These are phyloP conservation scores for Colletotrichum plurivorum DNA, from an alignment of 2,329 filamentous ascomycete species.

Conservation along the genomic window DNA sequence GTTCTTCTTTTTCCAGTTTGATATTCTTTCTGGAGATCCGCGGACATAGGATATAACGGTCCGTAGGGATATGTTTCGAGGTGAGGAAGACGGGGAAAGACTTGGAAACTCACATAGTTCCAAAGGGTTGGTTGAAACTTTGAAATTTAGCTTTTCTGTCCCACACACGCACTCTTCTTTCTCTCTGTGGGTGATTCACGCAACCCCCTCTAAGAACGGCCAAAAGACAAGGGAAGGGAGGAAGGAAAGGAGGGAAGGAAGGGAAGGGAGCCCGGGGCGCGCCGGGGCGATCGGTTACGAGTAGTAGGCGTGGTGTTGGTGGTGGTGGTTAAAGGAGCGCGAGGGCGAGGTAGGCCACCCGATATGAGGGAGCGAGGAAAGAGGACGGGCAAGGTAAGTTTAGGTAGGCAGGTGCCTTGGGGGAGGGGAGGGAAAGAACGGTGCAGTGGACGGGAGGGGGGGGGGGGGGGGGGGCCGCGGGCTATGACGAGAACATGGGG, in stretches of 20 bases:
- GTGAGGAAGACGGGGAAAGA: neutral
- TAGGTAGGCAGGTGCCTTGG: neutral
- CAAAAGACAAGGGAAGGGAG: neutral
- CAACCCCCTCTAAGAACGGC: neutral
- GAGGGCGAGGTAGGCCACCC: neutral
- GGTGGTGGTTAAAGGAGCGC: neutral
- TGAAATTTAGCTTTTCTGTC: neutral
- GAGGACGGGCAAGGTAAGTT: neutral
- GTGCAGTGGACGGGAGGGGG: slow-evolving; percentile 5
- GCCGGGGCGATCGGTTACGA: neutral
- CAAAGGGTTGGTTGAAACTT: neutral
- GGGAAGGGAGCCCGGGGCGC: slow-evolving; percentile 8
- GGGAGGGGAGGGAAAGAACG: neutral
- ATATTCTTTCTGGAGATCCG: neutral
- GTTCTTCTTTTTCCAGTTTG: neutral
- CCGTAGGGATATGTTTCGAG: neutral
- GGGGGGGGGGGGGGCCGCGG: slow-evolving; percentile 9
- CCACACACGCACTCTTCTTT: slow-evolving; percentile 2
- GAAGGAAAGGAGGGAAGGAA: neutral
- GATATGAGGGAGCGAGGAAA: slow-evolving; percentile 9
- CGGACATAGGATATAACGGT: slow-evolving; percentile 1
- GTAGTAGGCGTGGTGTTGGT: neutral
- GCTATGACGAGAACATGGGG: slow-evolving; percentile 54
- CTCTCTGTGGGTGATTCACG: neutral
- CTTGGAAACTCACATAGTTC: slow-evolving; percentile 1